Evolutionary conservation across 2,329 filamentous ascomycete species (phyloP), one percentile per base, ranked within the genome.

Genomic region (Penicillium nordicum): DNA sequence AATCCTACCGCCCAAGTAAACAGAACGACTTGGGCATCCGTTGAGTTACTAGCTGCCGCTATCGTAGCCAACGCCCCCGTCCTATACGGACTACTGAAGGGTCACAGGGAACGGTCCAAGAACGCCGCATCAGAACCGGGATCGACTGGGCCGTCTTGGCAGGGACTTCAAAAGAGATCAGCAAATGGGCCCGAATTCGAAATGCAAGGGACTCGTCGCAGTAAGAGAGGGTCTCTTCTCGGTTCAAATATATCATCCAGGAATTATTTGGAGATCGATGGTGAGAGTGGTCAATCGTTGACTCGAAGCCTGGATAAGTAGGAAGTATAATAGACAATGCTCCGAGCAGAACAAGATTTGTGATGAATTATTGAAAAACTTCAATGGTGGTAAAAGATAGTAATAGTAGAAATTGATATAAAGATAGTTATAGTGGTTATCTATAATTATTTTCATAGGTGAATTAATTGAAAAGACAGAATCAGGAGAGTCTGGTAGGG

Each of bases 21-120:
- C 44, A 47, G 58, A 49, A 60, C 55, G 11, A 58, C 58, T 16
- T 60, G 58, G 58, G 55, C 58, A 9, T 60, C 58, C 12, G 30
- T 57, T n/a, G 58, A 60, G 36, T 23, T 58, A 27, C 55, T 60
- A 10, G 55, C 58, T 27, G 55, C 58, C 21, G 55, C 55, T 29
- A 44, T 60, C 9, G 58, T 58, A 5, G 55, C 58, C 30, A 60
- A 60, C 18, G 55, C 58, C 11, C 58, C 58, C 3, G 51, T 60
- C 4, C 25, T 60, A 0, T 60, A 60, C 23, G 58, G 58, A 29
- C 50, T 60, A 5, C 32, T 58, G 2, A 55, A 55, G 34, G 51
- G 55, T n/a, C 51, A 32, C 1, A 47, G 27, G 2, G 36, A 58
- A 55, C 51, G 30, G 42, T 58, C 55, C 7, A 58, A 37, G n/a